Base-by-base conservation (phyloP, 2,329 filamentous ascomycete genomes). In the Diaporthe aspalathi region DNA sequence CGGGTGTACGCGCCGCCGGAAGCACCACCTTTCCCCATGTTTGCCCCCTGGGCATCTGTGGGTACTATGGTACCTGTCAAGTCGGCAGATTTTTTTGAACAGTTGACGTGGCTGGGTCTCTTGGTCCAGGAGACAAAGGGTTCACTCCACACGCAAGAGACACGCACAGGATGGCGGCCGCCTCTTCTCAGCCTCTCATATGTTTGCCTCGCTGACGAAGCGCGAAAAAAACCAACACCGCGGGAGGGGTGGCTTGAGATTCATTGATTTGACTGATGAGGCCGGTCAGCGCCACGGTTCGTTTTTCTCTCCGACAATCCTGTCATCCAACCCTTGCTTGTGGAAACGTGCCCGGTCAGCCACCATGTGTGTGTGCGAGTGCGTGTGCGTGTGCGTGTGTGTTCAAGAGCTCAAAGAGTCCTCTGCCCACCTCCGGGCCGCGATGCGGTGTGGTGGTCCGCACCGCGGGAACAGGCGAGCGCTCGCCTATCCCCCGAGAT, bases 51-150 rank as follows among this genome's bases (percentile, higher is more conserved):
- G 53, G 43, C 17, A 24, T 57, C 52, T 60, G 62, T 38, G 57
- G 68, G 57, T 69, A n/a, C n/a, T n/a, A n/a, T n/a, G n/a, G n/a
- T n/a, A 72, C 71, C 71, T 72, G 71, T 70, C 71, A 72, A 67
- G 38, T 62, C 71, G 71, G 71, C 68, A 67, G 65, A 67, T 70
- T 54, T 70, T 70, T 5, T 65, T 52, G 60, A 62, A 62, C 62
- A 63, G 65, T 70, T 56, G 56, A 67, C 40, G 45, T 60, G 65
- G 67, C 70, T 54, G 49, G 53, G 53, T 72, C 52, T 60, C 43
- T 32, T 38, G 2, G 22, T 47, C 20, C 49, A 45, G 53, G 53
- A 40, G 54, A 68, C 29, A 50, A 16, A 65, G 27, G 35, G 35
- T 12, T 38, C 50, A 45, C 40, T 17, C 16, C 17, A 45, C 40